A percentile compares a stretch with the other conserved stretches of the same genome.
Conservation (phyloP, 1,139 yeast species). For the Yamadazyma membranifaciens region DNA sequence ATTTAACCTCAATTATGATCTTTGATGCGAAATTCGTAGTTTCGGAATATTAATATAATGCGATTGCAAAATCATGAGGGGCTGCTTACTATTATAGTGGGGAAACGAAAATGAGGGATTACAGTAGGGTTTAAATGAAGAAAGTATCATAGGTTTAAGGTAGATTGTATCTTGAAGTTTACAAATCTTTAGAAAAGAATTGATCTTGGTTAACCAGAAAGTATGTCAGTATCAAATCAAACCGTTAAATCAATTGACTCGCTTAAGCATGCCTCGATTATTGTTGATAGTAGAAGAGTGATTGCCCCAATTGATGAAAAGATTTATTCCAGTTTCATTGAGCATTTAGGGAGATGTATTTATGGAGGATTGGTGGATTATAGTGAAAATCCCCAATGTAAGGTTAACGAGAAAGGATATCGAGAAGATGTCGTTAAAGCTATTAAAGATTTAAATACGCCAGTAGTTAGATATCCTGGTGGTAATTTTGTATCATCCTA, state of each 20-base stretch:
- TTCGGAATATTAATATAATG: background rate
- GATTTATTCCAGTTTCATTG: slow-evolving; percentile 30
- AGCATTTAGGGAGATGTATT: slow-evolving; percentile 32
- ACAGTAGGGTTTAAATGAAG: too few species aligned
- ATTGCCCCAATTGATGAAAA: slow-evolving; percentile 21
- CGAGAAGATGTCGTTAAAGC: slow-evolving; percentile 27
- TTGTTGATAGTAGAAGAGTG: slow-evolving; percentile 13
- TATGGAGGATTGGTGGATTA: slow-evolving; percentile 34
- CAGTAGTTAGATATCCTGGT: slow-evolving; percentile 34
- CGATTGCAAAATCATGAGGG: slow-evolving; percentile 1
- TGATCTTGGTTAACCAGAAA: too few species aligned
- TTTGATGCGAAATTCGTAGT: too few species aligned
- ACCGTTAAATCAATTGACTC: slow-evolving; percentile 10
- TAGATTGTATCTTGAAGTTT: too few species aligned
- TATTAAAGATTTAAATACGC: slow-evolving; percentile 26
- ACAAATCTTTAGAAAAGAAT: too few species aligned
- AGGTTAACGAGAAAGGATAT: slow-evolving; percentile 23
- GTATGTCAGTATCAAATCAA: slow-evolving; percentile 14
- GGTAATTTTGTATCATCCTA: slow-evolving; percentile 32
- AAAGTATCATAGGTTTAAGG: too few species aligned
- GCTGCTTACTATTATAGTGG: background rate
- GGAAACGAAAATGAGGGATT: background rate
- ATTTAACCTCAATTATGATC: too few species aligned
- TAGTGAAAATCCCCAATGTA: slow-evolving; percentile 14
- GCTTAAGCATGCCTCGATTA: slow-evolving; percentile 10